Conservation (phyloP, 129 eudicot species). For the Flaveria sonorensis region DNA sequence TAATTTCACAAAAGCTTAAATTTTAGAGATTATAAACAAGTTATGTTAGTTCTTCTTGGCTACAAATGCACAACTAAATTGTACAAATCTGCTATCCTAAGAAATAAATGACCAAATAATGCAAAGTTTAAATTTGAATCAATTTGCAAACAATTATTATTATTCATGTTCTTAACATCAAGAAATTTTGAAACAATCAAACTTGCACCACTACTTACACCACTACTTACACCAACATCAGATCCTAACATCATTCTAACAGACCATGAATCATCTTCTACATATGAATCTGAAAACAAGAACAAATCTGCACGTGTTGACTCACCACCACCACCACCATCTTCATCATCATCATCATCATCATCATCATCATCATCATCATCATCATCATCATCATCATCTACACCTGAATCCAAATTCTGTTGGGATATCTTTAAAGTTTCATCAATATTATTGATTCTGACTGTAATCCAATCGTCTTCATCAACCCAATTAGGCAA, state of each 20-base stretch:
- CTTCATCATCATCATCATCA: conserved; percentile 17
- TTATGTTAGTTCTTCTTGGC: not conserved
- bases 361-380: not conserved
- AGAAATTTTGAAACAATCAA: conserved; percentile 25
- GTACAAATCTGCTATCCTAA: not conserved
- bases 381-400: conserved; percentile 16
- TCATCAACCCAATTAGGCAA: conserved; percentile 58
- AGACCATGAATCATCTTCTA: conserved; percentile 31
- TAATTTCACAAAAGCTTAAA: no score
- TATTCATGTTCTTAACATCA: conserved; percentile 23
- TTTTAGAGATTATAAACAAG: no score
- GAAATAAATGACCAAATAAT: not conserved
- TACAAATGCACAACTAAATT: no score
- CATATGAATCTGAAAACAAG: conserved; percentile 1
- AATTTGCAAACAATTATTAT: conserved; percentile 16
- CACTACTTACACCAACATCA: conserved; percentile 26
- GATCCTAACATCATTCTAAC: conserved; percentile 16
- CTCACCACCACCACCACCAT: conserved; percentile 18
- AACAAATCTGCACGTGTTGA: not conserved
- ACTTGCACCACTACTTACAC: conserved; percentile 21
- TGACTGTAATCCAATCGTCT: conserved; percentile 68
- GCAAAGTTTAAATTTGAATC: not conserved
- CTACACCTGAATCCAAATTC: conserved; percentile 5
- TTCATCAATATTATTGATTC: conserved; percentile 44
- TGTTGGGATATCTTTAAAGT: not conserved